Evolutionary conservation across 2,329 filamentous ascomycete species (phyloP).

Genomic region (Fragosphaeria purpurea): DNA sequence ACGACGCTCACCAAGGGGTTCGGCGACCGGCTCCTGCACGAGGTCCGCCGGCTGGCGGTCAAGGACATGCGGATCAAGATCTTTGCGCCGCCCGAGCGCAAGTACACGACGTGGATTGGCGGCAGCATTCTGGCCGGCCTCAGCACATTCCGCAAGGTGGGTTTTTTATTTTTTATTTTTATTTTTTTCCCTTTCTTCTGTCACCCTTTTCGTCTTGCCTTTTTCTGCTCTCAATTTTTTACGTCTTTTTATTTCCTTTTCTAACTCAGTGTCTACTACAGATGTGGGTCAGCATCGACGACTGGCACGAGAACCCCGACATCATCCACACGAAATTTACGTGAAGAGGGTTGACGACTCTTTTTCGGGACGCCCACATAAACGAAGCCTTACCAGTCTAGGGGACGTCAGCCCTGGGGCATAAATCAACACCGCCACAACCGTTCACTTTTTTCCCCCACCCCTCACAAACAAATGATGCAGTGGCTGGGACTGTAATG

Average conservation of each 20-base stretch:
- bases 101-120: slow-evolving; percentile 99
- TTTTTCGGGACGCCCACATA: too few relatives aligned
- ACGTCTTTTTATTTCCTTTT: neutral
- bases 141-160: slow-evolving; percentile 96
- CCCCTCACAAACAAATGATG: too few relatives aligned
- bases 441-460: too few relatives aligned
- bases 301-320: slow-evolving; percentile 99
- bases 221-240: too few relatives aligned
- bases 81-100: slow-evolving; percentile 91
- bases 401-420: too few relatives aligned
- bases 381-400: too few relatives aligned
- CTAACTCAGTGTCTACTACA: slow-evolving; percentile 25
- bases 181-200: too few relatives aligned
- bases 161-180: slow-evolving; percentile 18
- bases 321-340: slow-evolving; percentile 98
- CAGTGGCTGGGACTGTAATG: too few relatives aligned
- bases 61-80: slow-evolving; percentile 99
- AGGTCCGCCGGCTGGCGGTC: slow-evolving; percentile 86
- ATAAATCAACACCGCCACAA: too few relatives aligned
- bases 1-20: slow-evolving; percentile 96
- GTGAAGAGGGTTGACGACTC: slow-evolving; percentile 28
- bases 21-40: slow-evolving; percentile 80
- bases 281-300: slow-evolving; percentile 99
- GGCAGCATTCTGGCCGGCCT: slow-evolving; percentile 93
- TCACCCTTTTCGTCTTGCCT: too few relatives aligned